These are phyloP conservation scores for Halteria grandinella DNA, from an alignment of 73 alveolate genomes.

Conservation along the genomic window DNA sequence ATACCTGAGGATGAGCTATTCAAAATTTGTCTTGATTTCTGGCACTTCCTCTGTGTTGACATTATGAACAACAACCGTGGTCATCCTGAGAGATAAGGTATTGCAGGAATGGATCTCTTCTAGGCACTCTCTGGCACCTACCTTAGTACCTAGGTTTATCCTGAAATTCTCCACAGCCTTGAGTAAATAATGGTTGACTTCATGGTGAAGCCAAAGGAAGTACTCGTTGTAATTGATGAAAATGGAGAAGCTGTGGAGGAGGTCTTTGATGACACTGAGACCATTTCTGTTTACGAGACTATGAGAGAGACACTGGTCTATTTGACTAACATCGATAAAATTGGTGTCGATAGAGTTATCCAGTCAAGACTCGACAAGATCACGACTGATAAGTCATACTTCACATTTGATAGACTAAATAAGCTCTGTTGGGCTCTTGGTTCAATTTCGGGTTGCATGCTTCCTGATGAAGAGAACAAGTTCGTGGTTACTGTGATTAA, in stretches of 20 bases:
- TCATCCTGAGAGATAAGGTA: too few relatives aligned
- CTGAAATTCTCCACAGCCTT: conserved; percentile 72
- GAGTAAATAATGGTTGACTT: conserved; percentile 76
- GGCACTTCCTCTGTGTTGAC: conserved; percentile 72
- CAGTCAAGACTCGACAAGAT: conserved; percentile 72
- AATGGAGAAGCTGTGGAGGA: conserved; percentile 87
- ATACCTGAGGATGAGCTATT: conserved; percentile 79
- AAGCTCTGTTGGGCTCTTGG: conserved; percentile 92
- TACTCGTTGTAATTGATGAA: conserved; percentile 90
- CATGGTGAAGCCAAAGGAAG: conserved; percentile 99
- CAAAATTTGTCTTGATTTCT: conserved; percentile 85
- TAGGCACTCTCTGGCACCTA: conserved; percentile 35
- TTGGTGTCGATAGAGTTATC: conserved; percentile 75
- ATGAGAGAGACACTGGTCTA: conserved; percentile 82
- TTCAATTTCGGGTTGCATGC: conserved; percentile 79
- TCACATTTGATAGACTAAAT: conserved; percentile 79
- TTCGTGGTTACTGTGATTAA: conserved; percentile 79
- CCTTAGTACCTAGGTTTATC: conserved; percentile 60
- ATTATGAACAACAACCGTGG: conserved; percentile 51
- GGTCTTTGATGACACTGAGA: conserved; percentile 83
- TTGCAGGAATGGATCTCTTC: too few relatives aligned
- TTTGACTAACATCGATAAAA: conserved; percentile 80
- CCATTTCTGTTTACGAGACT: conserved; percentile 78
- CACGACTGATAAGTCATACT: conserved; percentile 70
- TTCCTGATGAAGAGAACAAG: conserved; percentile 76